phyloP scores from a whole-genome alignment of 257 asterid genomes.

The Solanum microdontum region DNA sequence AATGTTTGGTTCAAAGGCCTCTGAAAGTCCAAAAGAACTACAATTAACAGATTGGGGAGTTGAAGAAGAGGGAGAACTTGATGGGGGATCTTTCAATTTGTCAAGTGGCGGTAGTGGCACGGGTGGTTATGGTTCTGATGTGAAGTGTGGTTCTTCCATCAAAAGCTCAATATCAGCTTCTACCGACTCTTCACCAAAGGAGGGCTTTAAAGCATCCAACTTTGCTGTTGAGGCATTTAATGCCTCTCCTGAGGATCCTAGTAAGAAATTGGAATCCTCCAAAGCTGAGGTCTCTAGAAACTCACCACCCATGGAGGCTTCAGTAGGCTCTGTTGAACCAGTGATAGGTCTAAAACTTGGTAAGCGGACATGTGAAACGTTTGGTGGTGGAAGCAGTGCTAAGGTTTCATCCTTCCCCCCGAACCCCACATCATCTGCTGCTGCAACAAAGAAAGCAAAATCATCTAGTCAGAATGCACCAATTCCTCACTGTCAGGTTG shows the following conservation, averaged over 20 bases:
- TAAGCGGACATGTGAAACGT: slow-evolving; percentile 66
- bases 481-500: slow-evolving; percentile 55
- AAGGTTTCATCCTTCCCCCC: slow-evolving; percentile 34
- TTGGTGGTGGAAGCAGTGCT: slow-evolving; percentile 22
- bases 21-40: slow-evolving; percentile 47
- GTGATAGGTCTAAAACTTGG: slow-evolving; percentile 72
- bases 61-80: slow-evolving; percentile 52
- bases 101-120: slow-evolving; percentile 41
- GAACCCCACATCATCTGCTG: slow-evolving; percentile 32
- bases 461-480: slow-evolving; percentile 25
- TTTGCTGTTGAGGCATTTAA: slow-evolving; percentile 33
- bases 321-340: slow-evolving; percentile 47
- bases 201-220: slow-evolving; percentile 26
- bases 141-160: slow-evolving; percentile 60
- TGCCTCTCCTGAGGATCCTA: slow-evolving; percentile 16
- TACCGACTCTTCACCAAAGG: slow-evolving; percentile 49
- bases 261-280: slow-evolving; percentile 1
- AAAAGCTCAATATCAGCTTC: slow-evolving; percentile 79
- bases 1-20: slow-evolving; percentile 37
- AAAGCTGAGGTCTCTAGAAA: slow-evolving; percentile 17
- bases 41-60: slow-evolving; percentile 62
- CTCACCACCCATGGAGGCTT: slow-evolving; percentile 39
- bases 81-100: slow-evolving; percentile 50
- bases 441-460: slow-evolving; percentile 41
- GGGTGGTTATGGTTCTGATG: slow-evolving; percentile 52